Evolutionary conservation across 2,329 filamentous ascomycete genomes (phyloP).

Genomic region (Xylariaceae sp.): DNA sequence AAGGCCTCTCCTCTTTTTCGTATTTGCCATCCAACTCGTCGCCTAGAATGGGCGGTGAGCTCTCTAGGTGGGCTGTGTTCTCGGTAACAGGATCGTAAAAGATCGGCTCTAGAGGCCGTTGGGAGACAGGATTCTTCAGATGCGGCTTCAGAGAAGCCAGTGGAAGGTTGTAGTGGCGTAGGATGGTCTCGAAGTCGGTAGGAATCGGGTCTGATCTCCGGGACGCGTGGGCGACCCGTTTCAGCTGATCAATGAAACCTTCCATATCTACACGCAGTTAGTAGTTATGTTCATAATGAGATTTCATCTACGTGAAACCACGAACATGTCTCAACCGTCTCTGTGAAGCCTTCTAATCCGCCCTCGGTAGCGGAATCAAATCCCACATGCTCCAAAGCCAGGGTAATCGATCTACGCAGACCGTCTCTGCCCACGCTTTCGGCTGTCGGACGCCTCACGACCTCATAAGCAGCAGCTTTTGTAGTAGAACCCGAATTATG

Average conservation of each 20-base stretch:
- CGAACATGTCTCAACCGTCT: conserved; percentile 64
- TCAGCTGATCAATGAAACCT: conserved; percentile 56
- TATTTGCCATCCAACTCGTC: conserved; percentile 63
- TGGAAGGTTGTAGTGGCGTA: conserved; percentile 60
- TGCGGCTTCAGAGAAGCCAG: conserved; percentile 62
- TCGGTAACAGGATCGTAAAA: conserved; percentile 48
- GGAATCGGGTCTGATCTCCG: conserved; percentile 62
- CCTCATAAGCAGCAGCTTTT: conserved; percentile 20
- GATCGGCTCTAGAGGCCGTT: conserved; percentile 46
- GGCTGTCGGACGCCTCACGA: conserved; percentile 34
- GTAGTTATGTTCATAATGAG: not conserved
- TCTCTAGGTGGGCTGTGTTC: conserved; percentile 48
- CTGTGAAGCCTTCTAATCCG: conserved; percentile 65
- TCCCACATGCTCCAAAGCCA: conserved; percentile 64
- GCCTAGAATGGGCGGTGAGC: conserved; percentile 55
- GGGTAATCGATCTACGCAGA: conserved; percentile 61
- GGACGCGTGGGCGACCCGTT: conserved; percentile 54
- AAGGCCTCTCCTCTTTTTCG: conserved; percentile 62
- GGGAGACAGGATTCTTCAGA: conserved; percentile 58
- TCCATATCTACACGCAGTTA: conserved; percentile 52
- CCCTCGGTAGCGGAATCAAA: conserved; percentile 62
- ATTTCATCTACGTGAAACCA: not conserved
- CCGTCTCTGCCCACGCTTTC: conserved; percentile 49
- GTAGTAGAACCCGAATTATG: not conserved
- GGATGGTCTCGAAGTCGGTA: conserved; percentile 61